These are phyloP conservation scores for Botrytis elliptica DNA, from an alignment of 2,329 filamentous ascomycete species.

Conservation along the genomic window DNA sequence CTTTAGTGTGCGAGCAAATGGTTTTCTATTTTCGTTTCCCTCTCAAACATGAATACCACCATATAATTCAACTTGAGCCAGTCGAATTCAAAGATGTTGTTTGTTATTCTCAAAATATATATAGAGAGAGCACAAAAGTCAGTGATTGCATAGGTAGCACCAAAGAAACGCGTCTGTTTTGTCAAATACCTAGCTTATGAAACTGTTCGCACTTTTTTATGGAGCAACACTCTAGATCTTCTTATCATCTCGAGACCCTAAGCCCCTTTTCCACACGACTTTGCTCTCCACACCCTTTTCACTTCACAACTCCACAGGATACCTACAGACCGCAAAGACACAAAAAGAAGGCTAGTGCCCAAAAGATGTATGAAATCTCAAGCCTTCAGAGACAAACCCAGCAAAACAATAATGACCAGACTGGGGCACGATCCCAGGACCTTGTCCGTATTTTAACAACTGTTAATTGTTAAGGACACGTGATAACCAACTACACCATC, in stretches of 20 bases:
- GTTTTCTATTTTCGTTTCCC: background rate
- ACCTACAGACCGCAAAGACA: background rate
- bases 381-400: background rate
- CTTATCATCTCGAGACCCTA: background rate
- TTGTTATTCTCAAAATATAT: background rate
- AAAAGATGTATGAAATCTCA: background rate
- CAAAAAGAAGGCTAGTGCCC: background rate
- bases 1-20: background rate
- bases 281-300: background rate
- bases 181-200: background rate
- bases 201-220: background rate
- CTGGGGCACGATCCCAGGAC: conserved; percentile 10
- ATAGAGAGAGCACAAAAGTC: background rate
- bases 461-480: background rate
- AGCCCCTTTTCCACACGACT: too few relatives aligned
- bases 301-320: background rate
- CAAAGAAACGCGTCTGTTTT: background rate
- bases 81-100: background rate
- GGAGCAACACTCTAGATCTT: background rate
- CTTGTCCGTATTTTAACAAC: conserved; percentile 1
- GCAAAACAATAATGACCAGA: background rate
- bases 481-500: conserved; percentile 11
- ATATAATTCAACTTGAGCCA: background rate
- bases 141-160: too few relatives aligned
- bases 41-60: background rate